Base-by-base conservation (phyloP, 1,284 basidiomycete genomes). In the Rhodotorula sp. region DNA sequence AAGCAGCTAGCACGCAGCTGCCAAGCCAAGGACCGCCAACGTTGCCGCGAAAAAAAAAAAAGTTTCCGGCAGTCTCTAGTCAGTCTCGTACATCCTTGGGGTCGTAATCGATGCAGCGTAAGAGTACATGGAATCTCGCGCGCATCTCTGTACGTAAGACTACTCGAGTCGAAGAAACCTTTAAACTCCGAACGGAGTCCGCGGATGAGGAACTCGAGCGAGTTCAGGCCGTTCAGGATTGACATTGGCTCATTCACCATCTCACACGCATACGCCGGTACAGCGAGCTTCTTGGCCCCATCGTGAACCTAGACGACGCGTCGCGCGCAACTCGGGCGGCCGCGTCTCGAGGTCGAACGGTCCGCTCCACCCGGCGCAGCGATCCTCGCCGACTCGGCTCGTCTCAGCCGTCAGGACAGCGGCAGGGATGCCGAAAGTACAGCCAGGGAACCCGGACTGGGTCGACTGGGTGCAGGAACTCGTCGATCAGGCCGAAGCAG, bases 361-460 rank as follows among this genome's bases (percentile, higher is more conserved):
- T 56, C 49, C 20, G 20, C 18, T 51, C 49, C 18, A 18, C 23
- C 10, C 18, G 23, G 5, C 49, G 18, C 49, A 18, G 49, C 49
- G 49, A 51, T 10, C 49, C 49, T 18, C 18, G 18, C 49, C 49
- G 49, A 23, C 49, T 43, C 39, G 39, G 2, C 39, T 43, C 39
- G 39, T 8, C 10, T 43, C 39, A 51, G 49, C 49, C 49, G 3
- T 12, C 23, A 12, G 23, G 8, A n/a, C 52, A 15, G 21, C 52
- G 23, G 8, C 14, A 14, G 29, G n/a, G 26, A 64, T 64, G 63
- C 63, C 63, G 8, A 57, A 57, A 21, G 47, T 34, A 3, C 47
- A 58, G 29, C 64, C 65, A 16, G 75, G 75, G 47, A 76, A 76
- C 67, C 75, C 75, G 0, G 57, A 70, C 4, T 76, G 75, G 75